Base-by-base conservation (phyloP, 2,329 filamentous ascomycete species). In the Trichoderma sp. region DNA sequence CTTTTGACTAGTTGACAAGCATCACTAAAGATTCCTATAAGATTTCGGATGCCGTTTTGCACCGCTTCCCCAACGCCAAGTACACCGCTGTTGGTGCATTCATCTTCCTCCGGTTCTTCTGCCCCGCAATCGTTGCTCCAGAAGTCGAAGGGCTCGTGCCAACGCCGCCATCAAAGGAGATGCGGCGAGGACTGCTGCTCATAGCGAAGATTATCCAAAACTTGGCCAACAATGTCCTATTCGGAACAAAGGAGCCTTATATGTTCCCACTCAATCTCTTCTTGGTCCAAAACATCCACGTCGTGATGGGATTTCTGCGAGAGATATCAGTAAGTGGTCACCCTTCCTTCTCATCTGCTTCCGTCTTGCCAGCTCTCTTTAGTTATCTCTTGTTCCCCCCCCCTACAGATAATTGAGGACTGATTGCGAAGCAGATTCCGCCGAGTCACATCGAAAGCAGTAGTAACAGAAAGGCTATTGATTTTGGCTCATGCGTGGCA, bases 131-230 rank as follows among this genome's bases (percentile, higher is more conserved):
- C 62, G 88, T 90, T 17, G 87, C 88, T 1, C 88, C 88, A 0
- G 88, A 90, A 72, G 83, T 82, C 1, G 88, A 90, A 71, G 87
- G 87, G 2, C 78, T 90, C n/a, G 85, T 90, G 19, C 78, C 81
- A 17, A 79, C 79, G 1, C 71, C 85, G 3, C 88, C 87, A 6
- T 87, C 87, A 1, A 90, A 89, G 72, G 87, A 89, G 70, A 88
- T 90, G 85, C 82, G 88, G 19, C 82, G 88, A 62, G 88, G 88
- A 4, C 79, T 90, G 6, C 79, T 90, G 34, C 80, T 90, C 39
- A 90, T 90, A 69, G 88, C 88, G 57, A 90, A 90, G 72, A 85
- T 90, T 65, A 84, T 90, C 24, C 88, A 90, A 70, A 90, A 90
- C 71, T 78, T 90, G 43, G 88, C 88, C 43, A 90, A 90, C 70